Conservation (phyloP, 1,139 yeast genomes). For the Yamadazyma conglobata region DNA sequence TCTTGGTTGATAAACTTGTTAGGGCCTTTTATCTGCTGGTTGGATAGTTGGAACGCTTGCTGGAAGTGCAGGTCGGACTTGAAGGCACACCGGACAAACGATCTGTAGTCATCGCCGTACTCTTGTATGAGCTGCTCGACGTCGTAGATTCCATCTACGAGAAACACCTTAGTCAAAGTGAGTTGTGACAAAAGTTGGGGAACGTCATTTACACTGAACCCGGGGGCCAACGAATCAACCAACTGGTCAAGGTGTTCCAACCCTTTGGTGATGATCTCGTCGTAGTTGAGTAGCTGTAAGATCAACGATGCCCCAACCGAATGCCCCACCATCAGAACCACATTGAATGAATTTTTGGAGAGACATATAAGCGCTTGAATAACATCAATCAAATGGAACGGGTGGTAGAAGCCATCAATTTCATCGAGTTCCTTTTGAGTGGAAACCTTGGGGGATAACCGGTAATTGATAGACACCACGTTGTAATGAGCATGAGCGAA, state of each 20-base stretch:
- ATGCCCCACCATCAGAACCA: constrained; percentile 59
- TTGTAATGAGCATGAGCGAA: constrained; percentile 15
- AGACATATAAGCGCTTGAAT: constrained; percentile 38
- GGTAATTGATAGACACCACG: constrained; percentile 56
- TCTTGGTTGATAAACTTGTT: constrained; percentile 3
- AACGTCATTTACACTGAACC: neutral
- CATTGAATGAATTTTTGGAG: constrained; percentile 9
- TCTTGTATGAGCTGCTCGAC: constrained; percentile 28
- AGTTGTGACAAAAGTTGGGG: constrained; percentile 6
- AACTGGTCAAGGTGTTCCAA: constrained; percentile 3
- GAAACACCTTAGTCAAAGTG: constrained; percentile 15
- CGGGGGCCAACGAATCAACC: neutral
- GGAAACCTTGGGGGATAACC: constrained; percentile 53
- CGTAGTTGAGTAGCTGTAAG: constrained; percentile 48
- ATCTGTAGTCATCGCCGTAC: constrained; percentile 28
- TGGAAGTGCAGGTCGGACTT: constrained; percentile 16
- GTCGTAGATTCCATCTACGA: constrained; percentile 42
- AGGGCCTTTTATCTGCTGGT: constrained; percentile 5
- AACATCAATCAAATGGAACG: constrained; percentile 61
- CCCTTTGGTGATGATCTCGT: constrained; percentile 18
- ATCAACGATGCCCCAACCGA: constrained; percentile 79
- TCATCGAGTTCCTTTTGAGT: constrained; percentile 10
- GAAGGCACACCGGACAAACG: constrained; percentile 36
- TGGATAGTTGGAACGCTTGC: constrained; percentile 26
- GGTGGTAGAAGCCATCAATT: constrained; percentile 40